Conservation (phyloP, 2,329 filamentous ascomycete genomes). For the Ascochyta rabiei region DNA sequence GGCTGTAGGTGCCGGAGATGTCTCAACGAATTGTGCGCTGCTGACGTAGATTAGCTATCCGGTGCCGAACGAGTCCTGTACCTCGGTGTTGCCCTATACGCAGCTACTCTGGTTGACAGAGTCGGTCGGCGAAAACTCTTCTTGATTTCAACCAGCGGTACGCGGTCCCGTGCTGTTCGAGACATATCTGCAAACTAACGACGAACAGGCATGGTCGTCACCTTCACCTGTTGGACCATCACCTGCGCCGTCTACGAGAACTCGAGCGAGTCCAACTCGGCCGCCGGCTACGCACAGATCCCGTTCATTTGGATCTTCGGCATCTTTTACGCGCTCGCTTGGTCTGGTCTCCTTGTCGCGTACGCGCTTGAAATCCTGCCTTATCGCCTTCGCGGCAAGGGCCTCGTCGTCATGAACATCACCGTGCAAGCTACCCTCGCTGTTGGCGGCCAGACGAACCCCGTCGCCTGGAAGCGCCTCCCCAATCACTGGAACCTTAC, state of each 20-base stretch:
- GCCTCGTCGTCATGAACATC: slow-evolving; percentile 64
- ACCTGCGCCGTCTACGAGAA: slow-evolving; percentile 35
- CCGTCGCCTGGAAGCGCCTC: slow-evolving; percentile 65
- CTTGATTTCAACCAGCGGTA: slow-evolving; percentile 49
- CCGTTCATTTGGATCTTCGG: slow-evolving; percentile 59
- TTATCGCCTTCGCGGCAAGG: slow-evolving; percentile 57
- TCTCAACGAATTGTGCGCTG: neutral
- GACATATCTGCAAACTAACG: neutral
- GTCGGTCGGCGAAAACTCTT: slow-evolving; percentile 64
- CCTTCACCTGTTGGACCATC: slow-evolving; percentile 48
- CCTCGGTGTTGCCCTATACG: slow-evolving; percentile 62
- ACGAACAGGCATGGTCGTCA: slow-evolving; percentile 31
- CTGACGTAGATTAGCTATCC: slow-evolving; percentile 21
- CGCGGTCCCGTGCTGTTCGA: neutral
- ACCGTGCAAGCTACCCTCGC: slow-evolving; percentile 68
- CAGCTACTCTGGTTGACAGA: slow-evolving; percentile 62
- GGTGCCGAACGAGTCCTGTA: slow-evolving; percentile 64
- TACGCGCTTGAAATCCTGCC: slow-evolving; percentile 59
- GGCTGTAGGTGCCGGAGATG: slow-evolving; percentile 47
- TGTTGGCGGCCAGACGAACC: slow-evolving; percentile 66
- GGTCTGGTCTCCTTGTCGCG: slow-evolving; percentile 63
- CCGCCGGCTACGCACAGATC: slow-evolving; percentile 54
- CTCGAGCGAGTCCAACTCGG: slow-evolving; percentile 40
- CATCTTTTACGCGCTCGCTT: slow-evolving; percentile 62
- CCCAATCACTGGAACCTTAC: slow-evolving; percentile 66